Evolutionary conservation across 148 eudicot species (phyloP).

Genomic region (Chenopodium formosanum): DNA sequence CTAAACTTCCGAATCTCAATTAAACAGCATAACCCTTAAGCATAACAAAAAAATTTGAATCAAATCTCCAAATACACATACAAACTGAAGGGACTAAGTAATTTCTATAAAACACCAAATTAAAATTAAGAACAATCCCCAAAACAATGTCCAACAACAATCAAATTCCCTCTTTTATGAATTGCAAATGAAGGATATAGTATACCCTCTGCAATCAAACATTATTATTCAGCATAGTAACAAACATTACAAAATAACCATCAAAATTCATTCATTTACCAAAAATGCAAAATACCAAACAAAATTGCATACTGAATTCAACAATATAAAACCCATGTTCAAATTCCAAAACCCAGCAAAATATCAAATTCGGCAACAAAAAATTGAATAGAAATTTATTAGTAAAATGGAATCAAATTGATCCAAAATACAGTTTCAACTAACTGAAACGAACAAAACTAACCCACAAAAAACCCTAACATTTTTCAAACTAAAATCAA

Average conservation of each 20-base stretch:
- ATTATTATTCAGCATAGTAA: background rate
- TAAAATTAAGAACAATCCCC: background rate
- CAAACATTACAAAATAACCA: background rate
- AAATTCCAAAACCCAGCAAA: background rate
- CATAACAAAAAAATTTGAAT: slow-evolving; percentile 9
- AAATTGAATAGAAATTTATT: background rate
- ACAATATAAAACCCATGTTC: background rate
- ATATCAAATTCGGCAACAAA: background rate
- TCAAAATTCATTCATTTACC: background rate
- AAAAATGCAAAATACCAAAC: background rate
- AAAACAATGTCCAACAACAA: background rate
- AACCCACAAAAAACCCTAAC: slow-evolving; percentile 14
- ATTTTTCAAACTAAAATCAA: too few species aligned
- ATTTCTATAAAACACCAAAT: background rate
- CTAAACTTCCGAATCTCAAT: slow-evolving; percentile 10
- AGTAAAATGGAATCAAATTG: background rate
- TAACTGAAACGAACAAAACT: background rate
- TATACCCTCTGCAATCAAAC: background rate
- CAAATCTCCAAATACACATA: background rate
- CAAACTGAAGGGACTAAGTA: background rate
- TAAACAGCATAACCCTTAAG: background rate
- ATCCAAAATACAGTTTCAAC: background rate
- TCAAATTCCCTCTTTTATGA: background rate
- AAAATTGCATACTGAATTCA: background rate
- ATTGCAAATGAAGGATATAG: background rate